phyloP scores from a whole-genome alignment of 805 yeast genomes.

The Nakazawaea holstii region DNA sequence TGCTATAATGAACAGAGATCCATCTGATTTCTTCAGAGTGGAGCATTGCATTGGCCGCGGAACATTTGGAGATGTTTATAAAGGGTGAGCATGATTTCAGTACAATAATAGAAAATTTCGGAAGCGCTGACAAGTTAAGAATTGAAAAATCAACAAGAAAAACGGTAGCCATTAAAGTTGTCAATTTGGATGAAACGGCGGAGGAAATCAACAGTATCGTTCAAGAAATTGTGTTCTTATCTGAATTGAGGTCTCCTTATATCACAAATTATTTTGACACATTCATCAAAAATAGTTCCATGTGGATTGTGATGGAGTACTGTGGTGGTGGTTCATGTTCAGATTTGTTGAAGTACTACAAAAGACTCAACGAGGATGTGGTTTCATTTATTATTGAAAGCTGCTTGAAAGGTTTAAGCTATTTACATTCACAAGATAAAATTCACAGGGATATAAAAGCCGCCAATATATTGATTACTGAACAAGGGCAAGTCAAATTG shows the following conservation, averaged over 20 bases:
- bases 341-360: slow-evolving; percentile 57
- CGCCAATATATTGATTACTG: slow-evolving; percentile 78
- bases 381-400: slow-evolving; percentile 60
- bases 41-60: slow-evolving; percentile 73
- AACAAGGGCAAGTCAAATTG: slow-evolving; percentile 64
- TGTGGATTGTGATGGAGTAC: slow-evolving; percentile 93
- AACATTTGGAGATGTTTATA: slow-evolving; percentile 82
- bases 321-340: slow-evolving; percentile 94
- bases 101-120: background rate
- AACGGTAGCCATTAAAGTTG: slow-evolving; percentile 79
- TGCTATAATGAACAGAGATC: slow-evolving; percentile 11
- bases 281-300: slow-evolving; percentile 52
- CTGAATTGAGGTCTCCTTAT: slow-evolving; percentile 57
- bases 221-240: slow-evolving; percentile 74
- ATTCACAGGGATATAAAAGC: slow-evolving; percentile 90
- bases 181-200: slow-evolving; percentile 71
- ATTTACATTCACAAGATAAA: slow-evolving; percentile 68
- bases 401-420: slow-evolving; percentile 64
- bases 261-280: slow-evolving; percentile 68
- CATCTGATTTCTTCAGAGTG: slow-evolving; percentile 21
- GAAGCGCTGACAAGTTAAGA: slow-evolving; percentile 2
- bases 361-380: slow-evolving; percentile 49
- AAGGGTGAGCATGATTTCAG: slow-evolving; percentile 32
- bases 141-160: slow-evolving; percentile 16
- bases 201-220: slow-evolving; percentile 70